Percentiles rank a stretch among this genome's conserved stretches.
Evolutionary conservation across 805 yeast genomes (phyloP).

Genomic region (Starmerella khaoyaiensis): DNA sequence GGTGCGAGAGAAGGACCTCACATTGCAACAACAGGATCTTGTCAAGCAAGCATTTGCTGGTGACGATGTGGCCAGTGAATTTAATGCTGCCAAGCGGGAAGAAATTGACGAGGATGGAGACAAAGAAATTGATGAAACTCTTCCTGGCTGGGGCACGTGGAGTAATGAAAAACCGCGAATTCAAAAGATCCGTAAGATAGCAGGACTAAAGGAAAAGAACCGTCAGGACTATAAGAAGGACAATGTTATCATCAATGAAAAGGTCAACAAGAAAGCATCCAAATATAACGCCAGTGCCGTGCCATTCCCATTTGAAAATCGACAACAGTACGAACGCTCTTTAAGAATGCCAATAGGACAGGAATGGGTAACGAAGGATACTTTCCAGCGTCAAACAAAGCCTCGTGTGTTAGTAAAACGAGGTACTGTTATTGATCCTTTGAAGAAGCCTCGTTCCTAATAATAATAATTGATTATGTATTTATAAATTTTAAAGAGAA

Average conservation of each 20-base stretch:
- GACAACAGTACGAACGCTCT: constrained; percentile 90
- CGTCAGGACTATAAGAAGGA: constrained; percentile 66
- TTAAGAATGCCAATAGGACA: constrained; percentile 93
- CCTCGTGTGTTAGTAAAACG: constrained; percentile 78
- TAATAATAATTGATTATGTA: neutral
- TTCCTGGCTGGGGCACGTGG: constrained; percentile 99
- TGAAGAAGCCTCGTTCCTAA: constrained; percentile 36
- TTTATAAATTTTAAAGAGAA: constrained; percentile 42
- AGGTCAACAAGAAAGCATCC: constrained; percentile 65
- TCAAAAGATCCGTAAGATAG: constrained; percentile 54
- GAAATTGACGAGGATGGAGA: constrained; percentile 69
- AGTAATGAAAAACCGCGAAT: constrained; percentile 53
- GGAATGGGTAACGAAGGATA: constrained; percentile 83
- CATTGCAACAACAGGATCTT: constrained; percentile 38
- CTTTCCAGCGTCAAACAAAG: constrained; percentile 78
- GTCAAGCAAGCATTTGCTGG: constrained; percentile 94
- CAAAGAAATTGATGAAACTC: constrained; percentile 65
- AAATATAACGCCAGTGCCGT: constrained; percentile 83
- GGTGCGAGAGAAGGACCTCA: constrained; percentile 23
- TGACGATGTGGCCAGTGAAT: constrained; percentile 79
- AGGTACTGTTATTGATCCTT: constrained; percentile 82
- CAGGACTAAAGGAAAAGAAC: constrained; percentile 64
- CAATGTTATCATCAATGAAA: constrained; percentile 82
- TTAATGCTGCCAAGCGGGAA: constrained; percentile 60
- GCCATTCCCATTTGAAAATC: constrained; percentile 86